Evolutionary conservation across 768 basidiomycete species (phyloP).

Genomic region (Cystofilobasidium macerans): DNA sequence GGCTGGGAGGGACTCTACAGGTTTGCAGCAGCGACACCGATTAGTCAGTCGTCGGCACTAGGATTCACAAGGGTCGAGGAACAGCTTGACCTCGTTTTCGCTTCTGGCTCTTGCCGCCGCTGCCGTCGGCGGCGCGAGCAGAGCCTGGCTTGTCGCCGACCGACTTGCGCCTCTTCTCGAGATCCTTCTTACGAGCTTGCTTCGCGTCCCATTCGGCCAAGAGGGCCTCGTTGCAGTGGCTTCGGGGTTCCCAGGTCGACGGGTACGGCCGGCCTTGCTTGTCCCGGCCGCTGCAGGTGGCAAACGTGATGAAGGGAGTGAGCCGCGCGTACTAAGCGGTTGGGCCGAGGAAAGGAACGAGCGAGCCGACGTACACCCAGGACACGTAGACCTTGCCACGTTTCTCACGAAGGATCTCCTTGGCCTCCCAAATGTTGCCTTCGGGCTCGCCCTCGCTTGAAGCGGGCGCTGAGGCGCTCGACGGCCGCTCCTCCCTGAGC

Average conservation of each 20-base stretch:
- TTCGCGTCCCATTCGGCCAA: neutral
- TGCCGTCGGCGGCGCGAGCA: too few species aligned
- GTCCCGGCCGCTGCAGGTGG: neutral
- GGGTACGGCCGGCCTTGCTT: neutral
- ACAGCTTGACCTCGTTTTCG: neutral
- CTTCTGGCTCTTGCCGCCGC: slow-evolving; percentile 1
- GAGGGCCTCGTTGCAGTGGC: neutral
- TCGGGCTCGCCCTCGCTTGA: neutral
- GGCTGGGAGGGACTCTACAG: neutral
- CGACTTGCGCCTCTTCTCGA: neutral
- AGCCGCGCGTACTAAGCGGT: neutral
- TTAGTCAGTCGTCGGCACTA: too few species aligned
- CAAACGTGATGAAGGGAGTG: neutral
- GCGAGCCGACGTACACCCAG: neutral
- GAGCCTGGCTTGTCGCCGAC: neutral
- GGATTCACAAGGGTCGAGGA: neutral
- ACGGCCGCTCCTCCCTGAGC: too few species aligned
- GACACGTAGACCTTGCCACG: neutral
- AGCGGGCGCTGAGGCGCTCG: neutral
- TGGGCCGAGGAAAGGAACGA: neutral
- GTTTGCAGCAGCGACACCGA: neutral
- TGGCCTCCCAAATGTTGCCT: neutral
- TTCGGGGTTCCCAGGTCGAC: neutral
- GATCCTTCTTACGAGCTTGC: neutral
- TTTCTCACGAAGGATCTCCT: neutral